Conservation (phyloP, 169 alveolate genomes). For the Plasmodium ovale region DNA sequence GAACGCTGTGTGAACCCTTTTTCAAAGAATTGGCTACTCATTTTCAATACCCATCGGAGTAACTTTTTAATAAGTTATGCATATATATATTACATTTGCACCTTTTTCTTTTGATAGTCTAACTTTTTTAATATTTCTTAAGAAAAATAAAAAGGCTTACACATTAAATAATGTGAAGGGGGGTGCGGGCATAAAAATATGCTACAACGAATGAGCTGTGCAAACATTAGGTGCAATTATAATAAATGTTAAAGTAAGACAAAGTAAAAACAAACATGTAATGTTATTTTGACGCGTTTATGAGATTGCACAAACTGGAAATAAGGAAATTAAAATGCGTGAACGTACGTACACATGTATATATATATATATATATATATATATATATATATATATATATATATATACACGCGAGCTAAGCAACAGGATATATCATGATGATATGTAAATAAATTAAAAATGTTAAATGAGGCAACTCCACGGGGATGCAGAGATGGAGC, state of each 20-base stretch:
- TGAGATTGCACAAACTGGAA: not conserved
- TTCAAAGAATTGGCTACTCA: too few species aligned
- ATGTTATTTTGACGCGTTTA: not conserved
- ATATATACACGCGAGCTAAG: not conserved
- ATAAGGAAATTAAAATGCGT: too few species aligned
- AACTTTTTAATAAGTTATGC: not conserved
- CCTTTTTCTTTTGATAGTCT: not conserved
- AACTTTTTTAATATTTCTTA: not conserved
- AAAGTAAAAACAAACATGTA: slow-evolving; percentile 4
- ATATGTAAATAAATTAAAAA: too few species aligned
- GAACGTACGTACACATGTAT: not conserved
- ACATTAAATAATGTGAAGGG: not conserved
- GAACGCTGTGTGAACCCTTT: too few species aligned
- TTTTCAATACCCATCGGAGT: too few species aligned
- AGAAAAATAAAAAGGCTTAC: too few species aligned
- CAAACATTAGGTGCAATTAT: not conserved
- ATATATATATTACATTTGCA: not conserved
- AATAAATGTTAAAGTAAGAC: not conserved
- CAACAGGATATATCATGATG: not conserved
- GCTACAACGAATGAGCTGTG: not conserved
- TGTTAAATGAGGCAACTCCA: not conserved
- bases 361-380: too few species aligned
- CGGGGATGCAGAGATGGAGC: not conserved
- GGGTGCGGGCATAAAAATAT: not conserved
- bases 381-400: too few species aligned